Evolutionary conservation across 352 stramenopile species (phyloP), one percentile per base, ranked within the genome.

Genomic region (Lagenidium giganteum): DNA sequence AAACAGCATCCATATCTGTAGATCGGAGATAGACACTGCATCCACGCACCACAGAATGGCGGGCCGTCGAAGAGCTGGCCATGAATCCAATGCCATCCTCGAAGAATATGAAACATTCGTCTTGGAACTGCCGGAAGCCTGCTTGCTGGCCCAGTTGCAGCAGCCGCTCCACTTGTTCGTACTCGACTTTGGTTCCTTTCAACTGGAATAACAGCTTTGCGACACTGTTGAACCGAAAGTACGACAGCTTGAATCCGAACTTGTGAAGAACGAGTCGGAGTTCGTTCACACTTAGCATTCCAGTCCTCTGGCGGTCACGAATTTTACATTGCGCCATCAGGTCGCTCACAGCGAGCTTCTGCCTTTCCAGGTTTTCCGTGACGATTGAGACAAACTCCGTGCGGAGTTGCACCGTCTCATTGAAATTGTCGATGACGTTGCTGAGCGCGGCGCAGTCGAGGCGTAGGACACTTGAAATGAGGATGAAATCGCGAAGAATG

Each of bases 401-500:
- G 4, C 73, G 70, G 1, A 83, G 39, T 37, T 76, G 50, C 6
- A 87, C 60, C 29, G 70, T 73, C 28, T 87, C 71, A 13, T 46
- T 72, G 33, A 89, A 87, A 38, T 87, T 64, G 13, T 55, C 52
- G 30, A 87, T 59, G 13, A 87, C 70, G 23, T 84, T 57, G 9
- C 65, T 61, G 4, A 89, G 42, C 8, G 74, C 74, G 0, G 42
- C 51, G 3, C 64, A 57, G n/a, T 89, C 71, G 3, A 87, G 69
- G 5, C 63, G 66, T 1, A 80, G 51, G 26, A 84, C 63, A 44
- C 70, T 73, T 21, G 54, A 74, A 4, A 86, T 56, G 16, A 82
- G 56, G 16, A 86, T 55, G 34, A 83, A 87, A n/a, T 70, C 61
- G 13, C 71, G 73, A 13, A 86, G 62, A 25, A 89, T 84, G 6